Base-by-base conservation (phyloP, 2,329 filamentous ascomycete species). In the Allantophomopsis lycopodina region DNA sequence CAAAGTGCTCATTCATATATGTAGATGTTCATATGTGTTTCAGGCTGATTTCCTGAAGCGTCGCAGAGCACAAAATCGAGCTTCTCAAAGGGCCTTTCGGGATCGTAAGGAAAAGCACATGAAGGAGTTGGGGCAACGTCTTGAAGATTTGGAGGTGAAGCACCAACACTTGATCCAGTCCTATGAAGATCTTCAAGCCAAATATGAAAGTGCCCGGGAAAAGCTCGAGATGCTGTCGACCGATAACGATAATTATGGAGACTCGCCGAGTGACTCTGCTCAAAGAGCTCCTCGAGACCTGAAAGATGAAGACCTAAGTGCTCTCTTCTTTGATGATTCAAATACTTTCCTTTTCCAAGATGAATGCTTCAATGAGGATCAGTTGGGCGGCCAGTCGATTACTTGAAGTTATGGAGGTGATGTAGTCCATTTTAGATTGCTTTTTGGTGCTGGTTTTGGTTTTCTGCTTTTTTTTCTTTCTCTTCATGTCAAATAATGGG, bases 31-130 rank as follows among this genome's bases (percentile, higher is more conserved):
- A 14, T 14, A 34, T 34, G 32, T 34, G 32, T 15, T 34, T 14
- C 32, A 14, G 16, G 14, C 32, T 34, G 14, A 34, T 15, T 34
- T 34, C 15, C 18, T 32, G 28, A 50, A 75, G 69, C 66, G 71
- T 36, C 67, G 73, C 43, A 62, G 72, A 51, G 72, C 71, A 35
- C 73, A 76, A 48, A 76, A 76, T 47, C 65, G 72, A 40, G 72
- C 72, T 32, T 76, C 73, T 2, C 73, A 77, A 52, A 61, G 73
- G 42, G 73, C 72, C 1, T 77, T 76, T 50, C 63, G 73, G 36
- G 72, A 78, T 52, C 65, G 73, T 39, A 78, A 77, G 50, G 73
- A 80, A 50, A 74, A 78, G 53, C 69, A 76, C 44, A 77, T 78
- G 50, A 69, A 70, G 44, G 75, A 79, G 47, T 66, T 80, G 15